Conservation (phyloP, 2,329 filamentous ascomycete genomes). For the Claviceps pazoutovae region DNA sequence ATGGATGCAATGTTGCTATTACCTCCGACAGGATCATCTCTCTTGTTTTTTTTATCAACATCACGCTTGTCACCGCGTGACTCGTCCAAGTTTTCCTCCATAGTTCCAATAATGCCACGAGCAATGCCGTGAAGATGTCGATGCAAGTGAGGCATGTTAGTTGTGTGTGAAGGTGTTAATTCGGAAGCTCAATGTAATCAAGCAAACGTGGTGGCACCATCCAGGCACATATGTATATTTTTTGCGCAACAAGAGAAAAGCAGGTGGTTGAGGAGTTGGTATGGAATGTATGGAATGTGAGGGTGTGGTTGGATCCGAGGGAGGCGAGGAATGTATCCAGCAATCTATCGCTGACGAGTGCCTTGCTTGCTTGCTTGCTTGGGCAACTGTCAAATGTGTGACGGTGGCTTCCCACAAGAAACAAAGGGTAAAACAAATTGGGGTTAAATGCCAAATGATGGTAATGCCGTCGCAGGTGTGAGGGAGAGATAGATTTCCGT, state of each 20-base stretch:
- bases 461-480: neutral
- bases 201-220: neutral
- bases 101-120: constrained; percentile 1
- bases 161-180: neutral
- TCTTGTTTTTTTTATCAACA: neutral
- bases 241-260: neutral
- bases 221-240: constrained; percentile 8
- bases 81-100: neutral
- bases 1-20: neutral
- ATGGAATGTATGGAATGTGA: constrained; percentile 22
- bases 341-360: constrained; percentile 12
- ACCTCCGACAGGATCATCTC: neutral
- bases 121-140: constrained; percentile 12
- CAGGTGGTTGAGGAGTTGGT: constrained; percentile 2
- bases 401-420: neutral
- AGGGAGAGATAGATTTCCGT: no score
- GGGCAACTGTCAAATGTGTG: constrained; percentile 7
- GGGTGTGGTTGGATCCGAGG: constrained; percentile 11
- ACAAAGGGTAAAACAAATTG: constrained; percentile 10
- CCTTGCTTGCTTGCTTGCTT: constrained; percentile 7
- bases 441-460: constrained; percentile 13
- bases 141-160: constrained; percentile 18
- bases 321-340: constrained; percentile 13
- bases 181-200: constrained; percentile 1
- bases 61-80: neutral